Evolutionary conservation across 176 grass and related monocot genomes (phyloP), one percentile per base, ranked within the genome.

Genomic region (Carex parvula): DNA sequence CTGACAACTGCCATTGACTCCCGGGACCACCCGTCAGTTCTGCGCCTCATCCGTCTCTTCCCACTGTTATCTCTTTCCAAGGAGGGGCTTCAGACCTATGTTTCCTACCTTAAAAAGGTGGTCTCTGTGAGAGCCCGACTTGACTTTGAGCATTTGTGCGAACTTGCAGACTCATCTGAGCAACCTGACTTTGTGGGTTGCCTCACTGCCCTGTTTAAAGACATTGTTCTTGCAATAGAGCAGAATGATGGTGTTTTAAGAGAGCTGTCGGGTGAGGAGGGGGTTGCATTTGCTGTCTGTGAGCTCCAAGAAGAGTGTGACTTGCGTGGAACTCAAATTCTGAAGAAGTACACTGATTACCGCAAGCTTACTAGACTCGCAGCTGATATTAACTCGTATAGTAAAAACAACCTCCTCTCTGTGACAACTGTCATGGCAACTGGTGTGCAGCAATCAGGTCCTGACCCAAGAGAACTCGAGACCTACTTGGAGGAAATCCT

Each of bases 231-330:
- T 13, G 92, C 92, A 33, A 82, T 98, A 24, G 88, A 95, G 80
- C 90, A 98, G 84, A 98, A 98, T 71, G 89, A 95, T 33, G 84
- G 81, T 41, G 91, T 98, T 21, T 89, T 98, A 17, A 91, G 86
- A 62, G 91, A 94, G 69, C 86, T 98, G 21, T 87, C 86, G 10
- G 91, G 92, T 3, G 95, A 98, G 56, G 95, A 98, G 70, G 92
- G 88, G 11, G 91, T 98, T 8, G 92, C 86, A 12, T 95, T 93
- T 78, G 91, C 91, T 58, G 91, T 93, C 68, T 93, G 89, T 84
- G 95, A 98, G 70, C 91, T 98, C 57, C 95, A 98, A 67, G 95
- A 95, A 82, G 95, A 98, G 88, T 98, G 95, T 63, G 95, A 98
- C 21, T 89, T 88, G 1, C 74, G 92, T 32, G 95, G 95, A 32